Percentiles rank a stretch among this genome's conserved stretches.
Evolutionary conservation across 2,329 filamentous ascomycete genomes (phyloP).

Genomic region (Penicillium polonicum): DNA sequence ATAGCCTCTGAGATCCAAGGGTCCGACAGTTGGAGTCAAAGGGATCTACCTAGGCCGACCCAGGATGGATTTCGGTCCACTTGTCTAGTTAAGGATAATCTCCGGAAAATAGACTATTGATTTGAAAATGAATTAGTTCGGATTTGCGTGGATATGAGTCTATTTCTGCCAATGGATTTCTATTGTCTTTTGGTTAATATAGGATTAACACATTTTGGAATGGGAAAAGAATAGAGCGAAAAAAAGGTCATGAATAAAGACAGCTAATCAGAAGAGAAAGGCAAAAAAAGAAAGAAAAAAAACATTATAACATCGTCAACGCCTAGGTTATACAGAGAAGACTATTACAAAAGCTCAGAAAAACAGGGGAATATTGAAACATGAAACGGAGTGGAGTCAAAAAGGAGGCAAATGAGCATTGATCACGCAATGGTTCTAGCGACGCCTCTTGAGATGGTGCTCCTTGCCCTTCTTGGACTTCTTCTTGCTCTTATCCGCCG

Average conservation of each 20-base stretch:
- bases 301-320: not conserved
- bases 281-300: too few relatives aligned
- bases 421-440: slow-evolving; percentile 18
- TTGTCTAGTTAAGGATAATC: not conserved
- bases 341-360: slow-evolving; percentile 3
- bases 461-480: slow-evolving; percentile 50
- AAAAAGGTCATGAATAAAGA: not conserved
- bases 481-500: slow-evolving; percentile 50
- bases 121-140: not conserved
- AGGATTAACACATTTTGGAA: not conserved
- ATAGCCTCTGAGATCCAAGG: not conserved
- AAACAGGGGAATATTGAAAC: not conserved
- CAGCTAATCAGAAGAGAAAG: not conserved
- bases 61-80: not conserved
- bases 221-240: not conserved
- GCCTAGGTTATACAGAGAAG: not conserved
- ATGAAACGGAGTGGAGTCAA: slow-evolving; percentile 1
- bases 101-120: slow-evolving; percentile 2
- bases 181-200: not conserved
- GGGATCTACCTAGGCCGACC: not conserved
- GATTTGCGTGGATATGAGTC: not conserved
- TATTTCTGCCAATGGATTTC: not conserved
- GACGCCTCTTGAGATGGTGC: slow-evolving; percentile 43
- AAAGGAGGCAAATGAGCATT: not conserved
- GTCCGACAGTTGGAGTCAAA: not conserved